Evolutionary conservation across 163 green algal species (phyloP), one percentile per base, ranked within the genome.

Genomic region (Prototheca wickerhamii): DNA sequence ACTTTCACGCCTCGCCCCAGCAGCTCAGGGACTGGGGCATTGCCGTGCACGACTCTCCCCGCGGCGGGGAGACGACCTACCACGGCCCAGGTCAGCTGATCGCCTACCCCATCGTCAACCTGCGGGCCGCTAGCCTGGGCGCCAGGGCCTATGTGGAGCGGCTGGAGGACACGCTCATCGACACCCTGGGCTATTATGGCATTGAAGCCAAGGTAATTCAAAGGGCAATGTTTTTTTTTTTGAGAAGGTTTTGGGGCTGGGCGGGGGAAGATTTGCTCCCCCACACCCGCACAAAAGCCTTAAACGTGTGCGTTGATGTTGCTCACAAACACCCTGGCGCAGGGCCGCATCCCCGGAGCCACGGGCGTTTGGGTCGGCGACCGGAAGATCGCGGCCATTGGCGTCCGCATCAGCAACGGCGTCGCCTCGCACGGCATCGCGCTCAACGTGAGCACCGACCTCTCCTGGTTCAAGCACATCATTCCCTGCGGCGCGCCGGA

Each of bases 351-450:
- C 17, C 35, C 77, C 3, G 93, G 94, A 4, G 71, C 95, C 32
- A 98, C 93, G 0, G 93, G 93, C 2, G 93, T 98, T 8, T 99
- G 93, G 93, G 82, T 93, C 15, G 75, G 71, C 6, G 88, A 78
- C 21, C 23, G 62, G 21, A 99, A 99, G 78, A 73, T 99, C 35
- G 89, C 89, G 7, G 92, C 94, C 12, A 90, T 97, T 23, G 93
- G 93, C 7, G 86, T 99, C 26, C 60, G 92, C 0, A 94, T 88
- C 2, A 81, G 79, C 21, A 81, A 79, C 42, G 98, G 93, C 92
- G 75, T 98, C 1, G 90, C 90, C 1, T 98, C 95, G 68, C 93
- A 99, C 65, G 92, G 93, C 30, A 54, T 97, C 15, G 91, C 93
- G 2, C 65, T 99, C 5, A 98, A 99, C 71, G 87, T 98, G 0